Evolutionary conservation across 139 green algal genomes (phyloP).

Genomic region (Dunaliella primolecta): DNA sequence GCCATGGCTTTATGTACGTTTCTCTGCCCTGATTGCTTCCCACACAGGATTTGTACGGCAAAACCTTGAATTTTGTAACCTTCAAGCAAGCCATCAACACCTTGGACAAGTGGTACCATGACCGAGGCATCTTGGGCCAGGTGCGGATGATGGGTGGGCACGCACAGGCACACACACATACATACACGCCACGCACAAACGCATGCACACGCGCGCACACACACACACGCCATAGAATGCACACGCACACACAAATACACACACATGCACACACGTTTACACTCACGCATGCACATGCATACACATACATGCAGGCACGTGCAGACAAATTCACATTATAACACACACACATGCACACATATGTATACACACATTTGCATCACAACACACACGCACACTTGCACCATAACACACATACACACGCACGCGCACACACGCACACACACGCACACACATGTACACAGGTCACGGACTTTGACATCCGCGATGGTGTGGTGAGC

Average conservation of each 20-base stretch:
- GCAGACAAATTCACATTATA: too few relatives aligned
- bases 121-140: conserved; percentile 85
- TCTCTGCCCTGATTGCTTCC: too few relatives aligned
- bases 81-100: conserved; percentile 60
- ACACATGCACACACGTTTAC: background rate
- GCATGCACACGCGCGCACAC: background rate
- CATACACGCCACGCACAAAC: background rate
- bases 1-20: too few relatives aligned
- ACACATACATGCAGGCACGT: too few relatives aligned
- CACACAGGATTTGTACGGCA: conserved; percentile 64
- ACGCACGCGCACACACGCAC: too few relatives aligned
- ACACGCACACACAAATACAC: background rate
- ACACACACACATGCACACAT: too few relatives aligned
- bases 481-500: conserved; percentile 14
- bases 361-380: too few relatives aligned
- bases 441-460: too few relatives aligned
- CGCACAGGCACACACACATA: background rate
- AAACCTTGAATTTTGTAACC: conserved; percentile 74
- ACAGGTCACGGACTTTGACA: conserved; percentile 61
- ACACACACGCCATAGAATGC: background rate
- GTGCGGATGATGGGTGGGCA: conserved; percentile 29
- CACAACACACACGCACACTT: too few relatives aligned
- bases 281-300: too few relatives aligned
- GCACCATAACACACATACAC: too few relatives aligned
- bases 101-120: conserved; percentile 87